Evolutionary conservation across 164 flowering plant genomes (phyloP), one percentile per base, ranked within the genome.

Genomic region (Vitis amurensis): DNA sequence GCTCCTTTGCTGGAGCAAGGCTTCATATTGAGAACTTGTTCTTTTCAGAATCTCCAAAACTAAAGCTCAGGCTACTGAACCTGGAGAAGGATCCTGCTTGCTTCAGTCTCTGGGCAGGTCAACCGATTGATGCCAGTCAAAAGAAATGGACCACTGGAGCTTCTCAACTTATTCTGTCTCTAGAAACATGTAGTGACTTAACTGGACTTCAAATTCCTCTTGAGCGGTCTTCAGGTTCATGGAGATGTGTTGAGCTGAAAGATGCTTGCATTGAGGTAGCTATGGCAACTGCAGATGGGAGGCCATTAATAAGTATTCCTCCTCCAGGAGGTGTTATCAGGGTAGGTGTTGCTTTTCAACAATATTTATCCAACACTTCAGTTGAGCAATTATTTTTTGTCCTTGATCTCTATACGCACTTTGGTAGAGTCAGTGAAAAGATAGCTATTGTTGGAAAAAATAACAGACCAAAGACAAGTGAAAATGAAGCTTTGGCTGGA

Each of bases 51-150:
- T 85, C 92, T 48, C 97, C 99, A 37, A 71, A 74, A 11, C 59
- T 90, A 63, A 89, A 81, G 70, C 81, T 90, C 67, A 75, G 66
- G 73, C 72, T 88, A 68, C 85, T 95, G 67, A 86, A 91, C 71
- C 83, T 95, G 75, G 98, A 93, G 63, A 93, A 91, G 76, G 99
- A 95, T 80, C 94, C 99, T 77, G 97, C 96, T 72, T 95, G 99
- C 78, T 95, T 90, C 77, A 83, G 84, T 84, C 85, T 95, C 23
- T 95, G 99, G 99, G 84, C 89, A 63, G 89, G 59, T 77, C 99
- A 95, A 79, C 98, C 99, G 11, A 70, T 91, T 73, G 99, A 95
- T 84, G 90, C 98, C 65, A 90, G 98, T 82, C 91, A 83, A 80
- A 87, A 81, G 76, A 95, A 93, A 79, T 86, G 88, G 90, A 78